Evolutionary conservation across 257 asterid genomes (phyloP).

Genomic region (Plectranthus barbatus): DNA sequence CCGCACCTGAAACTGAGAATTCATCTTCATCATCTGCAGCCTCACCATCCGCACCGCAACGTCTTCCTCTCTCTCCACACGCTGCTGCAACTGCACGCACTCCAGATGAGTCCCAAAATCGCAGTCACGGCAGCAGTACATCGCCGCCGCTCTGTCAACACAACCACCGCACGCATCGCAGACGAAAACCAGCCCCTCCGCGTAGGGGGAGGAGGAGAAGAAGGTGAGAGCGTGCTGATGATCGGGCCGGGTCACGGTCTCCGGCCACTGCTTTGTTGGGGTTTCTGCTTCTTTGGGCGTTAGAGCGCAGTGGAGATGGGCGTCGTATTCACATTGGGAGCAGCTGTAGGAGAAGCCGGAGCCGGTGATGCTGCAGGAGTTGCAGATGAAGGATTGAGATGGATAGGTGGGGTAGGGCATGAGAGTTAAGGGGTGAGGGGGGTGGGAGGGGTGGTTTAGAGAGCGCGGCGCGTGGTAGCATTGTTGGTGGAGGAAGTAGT

Average conservation of each 20-base stretch:
- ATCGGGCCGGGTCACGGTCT: constrained; percentile 24
- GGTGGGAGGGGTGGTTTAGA: constrained; percentile 37
- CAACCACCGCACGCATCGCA: constrained; percentile 40
- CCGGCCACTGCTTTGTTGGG: constrained; percentile 18
- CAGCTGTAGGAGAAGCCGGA: constrained; percentile 37
- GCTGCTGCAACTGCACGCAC: constrained; percentile 17
- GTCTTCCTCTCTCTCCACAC: too few species aligned
- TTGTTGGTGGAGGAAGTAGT: constrained; percentile 43
- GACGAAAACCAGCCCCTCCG: constrained; percentile 17
- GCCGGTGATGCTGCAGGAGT: constrained; percentile 32
- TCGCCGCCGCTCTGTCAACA: constrained; percentile 28
- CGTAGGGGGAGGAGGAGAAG: constrained; percentile 22
- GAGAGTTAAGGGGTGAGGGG: constrained; percentile 38
- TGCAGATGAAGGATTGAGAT: constrained; percentile 36
- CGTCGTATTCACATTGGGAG: constrained; percentile 46
- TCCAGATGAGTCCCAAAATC: constrained; percentile 53
- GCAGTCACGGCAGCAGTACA: constrained; percentile 46
- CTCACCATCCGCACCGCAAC: too few species aligned
- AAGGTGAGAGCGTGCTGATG: constrained; percentile 34
- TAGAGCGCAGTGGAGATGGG: constrained; percentile 52
- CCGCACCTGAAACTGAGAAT: too few species aligned
- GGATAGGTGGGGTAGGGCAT: constrained; percentile 47
- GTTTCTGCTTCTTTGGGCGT: constrained; percentile 38
- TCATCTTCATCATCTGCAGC: too few species aligned
- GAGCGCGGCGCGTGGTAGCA: constrained; percentile 41